Base-by-base conservation (phyloP, 2,329 filamentous ascomycete genomes). In the Ophiostoma novo-ulmi region DNA sequence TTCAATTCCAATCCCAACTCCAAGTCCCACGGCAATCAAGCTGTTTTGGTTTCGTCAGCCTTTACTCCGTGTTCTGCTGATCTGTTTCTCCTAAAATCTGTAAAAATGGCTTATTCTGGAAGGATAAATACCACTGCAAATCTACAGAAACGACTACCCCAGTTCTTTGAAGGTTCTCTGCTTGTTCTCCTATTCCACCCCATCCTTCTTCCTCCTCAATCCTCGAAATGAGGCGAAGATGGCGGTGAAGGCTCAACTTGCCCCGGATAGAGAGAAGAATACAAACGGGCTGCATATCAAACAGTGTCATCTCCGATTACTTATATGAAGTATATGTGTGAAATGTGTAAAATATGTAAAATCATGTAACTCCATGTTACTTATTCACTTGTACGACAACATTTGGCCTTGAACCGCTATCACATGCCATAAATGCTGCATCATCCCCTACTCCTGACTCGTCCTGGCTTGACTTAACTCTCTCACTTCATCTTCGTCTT, bases 161-260 rank as follows among this genome's bases (percentile, higher is more conserved):
- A 44, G 41, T 44, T 44, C 41, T 44, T 13, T 44, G 13, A 20
- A 14, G 11, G 17, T 48, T 48, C 44, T 6, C 14, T 48, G 11
- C 17, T 48, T 20, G 17, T 22, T 14, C 26, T 26, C 58, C 26
- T 63, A 55, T n/a, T 55, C 20, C 44, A 39, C 20, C 26, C 58
- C 5, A 26, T 17, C 13, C 58, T 17, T 35, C 58, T 13, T 35
- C 13, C 22, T 31, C 31, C 3, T 31, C 11, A 11, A 17, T 14
- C 20, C 63, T 35, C 61, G 6, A 14, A 10, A 36, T 35, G 20
- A 22, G 17, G 36, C 36, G 8, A 36, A 65, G 63, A 65, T 65
- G 63, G 63, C 63, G 63, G 63, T 65, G 63, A 65, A 65, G 63
- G 63, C 17, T n/a, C 35, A 65, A 38, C 61, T 22, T 64, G 63